A percentile compares a stretch with the other conserved stretches of the same genome.
phyloP scores from a whole-genome alignment of 148 eudicot genomes.

The Vaccinium myrtillus region DNA sequence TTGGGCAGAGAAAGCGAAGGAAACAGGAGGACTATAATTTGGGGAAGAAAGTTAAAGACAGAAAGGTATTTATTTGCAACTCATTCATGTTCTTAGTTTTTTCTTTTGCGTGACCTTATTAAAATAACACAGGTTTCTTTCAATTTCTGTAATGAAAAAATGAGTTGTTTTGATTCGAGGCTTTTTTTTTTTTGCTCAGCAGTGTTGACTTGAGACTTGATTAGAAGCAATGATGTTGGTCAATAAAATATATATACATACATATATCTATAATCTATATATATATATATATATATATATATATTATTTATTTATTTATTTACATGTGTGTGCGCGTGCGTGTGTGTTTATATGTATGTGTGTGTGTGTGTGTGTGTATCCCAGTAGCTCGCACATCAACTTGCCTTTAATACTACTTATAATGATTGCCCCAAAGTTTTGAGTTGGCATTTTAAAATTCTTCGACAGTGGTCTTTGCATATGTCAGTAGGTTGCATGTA shows the following conservation, averaged over 20 bases:
- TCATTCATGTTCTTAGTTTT: neutral
- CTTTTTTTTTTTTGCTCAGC: neutral
- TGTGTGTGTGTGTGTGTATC: too few species aligned
- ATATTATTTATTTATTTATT: too few species aligned
- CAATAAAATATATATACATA: neutral
- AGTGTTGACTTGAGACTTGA: neutral
- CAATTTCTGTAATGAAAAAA: too few species aligned
- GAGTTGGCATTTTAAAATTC: conserved; percentile 6
- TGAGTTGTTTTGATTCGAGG: neutral
- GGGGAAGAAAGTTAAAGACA: conserved; percentile 42
- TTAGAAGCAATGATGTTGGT: neutral
- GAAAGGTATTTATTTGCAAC: conserved; percentile 31
- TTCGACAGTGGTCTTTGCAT: neutral
- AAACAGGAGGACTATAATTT: conserved; percentile 39
- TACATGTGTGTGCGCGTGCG: too few species aligned
- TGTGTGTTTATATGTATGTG: too few species aligned
- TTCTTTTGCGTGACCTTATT: neutral
- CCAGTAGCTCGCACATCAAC: neutral
- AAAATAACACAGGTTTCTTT: neutral
- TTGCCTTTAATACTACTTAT: neutral
- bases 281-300: too few species aligned
- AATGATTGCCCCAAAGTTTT: neutral
- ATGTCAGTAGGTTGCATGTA: neutral
- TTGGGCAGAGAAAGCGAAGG: conserved; percentile 48
- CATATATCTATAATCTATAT: too few species aligned